These are phyloP conservation scores for Nadsonia starkeyi-henricii DNA, from an alignment of 1,139 yeast genomes.

Conservation along the genomic window DNA sequence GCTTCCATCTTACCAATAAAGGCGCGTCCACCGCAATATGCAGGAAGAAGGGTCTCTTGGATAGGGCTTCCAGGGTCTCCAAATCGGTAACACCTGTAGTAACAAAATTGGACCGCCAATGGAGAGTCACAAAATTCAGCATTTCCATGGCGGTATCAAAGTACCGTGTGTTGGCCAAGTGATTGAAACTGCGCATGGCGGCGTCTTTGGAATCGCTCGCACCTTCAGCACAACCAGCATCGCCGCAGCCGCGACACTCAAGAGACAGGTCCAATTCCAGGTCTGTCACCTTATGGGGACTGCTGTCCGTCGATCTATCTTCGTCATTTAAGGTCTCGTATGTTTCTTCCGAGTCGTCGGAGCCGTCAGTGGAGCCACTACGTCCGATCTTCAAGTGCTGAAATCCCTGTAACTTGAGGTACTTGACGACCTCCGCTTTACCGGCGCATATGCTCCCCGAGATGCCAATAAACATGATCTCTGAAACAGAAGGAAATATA, in stretches of 20 bases:
- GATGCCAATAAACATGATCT: slow-evolving; percentile 59
- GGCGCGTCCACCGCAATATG: slow-evolving; percentile 78
- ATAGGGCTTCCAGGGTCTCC: slow-evolving; percentile 34
- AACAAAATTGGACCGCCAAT: slow-evolving; percentile 58
- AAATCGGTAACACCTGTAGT: slow-evolving; percentile 36
- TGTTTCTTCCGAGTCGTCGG: too few species aligned
- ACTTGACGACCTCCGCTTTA: slow-evolving; percentile 48
- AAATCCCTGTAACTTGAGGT: slow-evolving; percentile 46
- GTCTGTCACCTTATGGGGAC: not conserved
- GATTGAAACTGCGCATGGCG: slow-evolving; percentile 3
- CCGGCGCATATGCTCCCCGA: slow-evolving; percentile 66
- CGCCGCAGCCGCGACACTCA: too few species aligned
- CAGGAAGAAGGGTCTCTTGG: slow-evolving; percentile 73
- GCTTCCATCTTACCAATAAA: slow-evolving; percentile 34
- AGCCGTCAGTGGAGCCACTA: too few species aligned
- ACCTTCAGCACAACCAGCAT: not conserved
- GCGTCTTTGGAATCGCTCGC: not conserved
- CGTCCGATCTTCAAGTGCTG: slow-evolving; percentile 18
- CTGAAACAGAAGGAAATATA: too few species aligned
- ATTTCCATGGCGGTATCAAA: slow-evolving; percentile 33
- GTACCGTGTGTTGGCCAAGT: slow-evolving; percentile 5
- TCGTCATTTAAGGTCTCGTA: slow-evolving; percentile 14
- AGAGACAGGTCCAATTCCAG: not conserved
- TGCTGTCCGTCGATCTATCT: not conserved
- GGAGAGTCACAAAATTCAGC: slow-evolving; percentile 48